Evolutionary conservation across 2,329 filamentous ascomycete species (phyloP), one percentile per base, ranked within the genome.

Genomic region (Aplosporella prunicola): DNA sequence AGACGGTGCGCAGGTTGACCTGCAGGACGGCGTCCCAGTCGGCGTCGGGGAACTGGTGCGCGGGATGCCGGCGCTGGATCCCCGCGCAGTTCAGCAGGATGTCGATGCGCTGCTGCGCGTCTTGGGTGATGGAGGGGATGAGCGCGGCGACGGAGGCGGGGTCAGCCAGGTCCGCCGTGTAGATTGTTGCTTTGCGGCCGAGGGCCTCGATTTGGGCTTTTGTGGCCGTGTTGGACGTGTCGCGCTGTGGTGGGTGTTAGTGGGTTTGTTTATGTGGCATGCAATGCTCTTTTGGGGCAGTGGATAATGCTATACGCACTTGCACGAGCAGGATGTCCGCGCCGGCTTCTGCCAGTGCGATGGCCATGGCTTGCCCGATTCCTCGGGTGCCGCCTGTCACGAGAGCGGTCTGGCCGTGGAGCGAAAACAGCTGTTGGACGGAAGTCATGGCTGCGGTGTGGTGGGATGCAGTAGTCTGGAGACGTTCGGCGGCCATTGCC

Each of bases 41-140:
- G 29, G 67, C 62, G 53, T 82, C 75, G 0, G 84, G 84, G 54
- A 93, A 93, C 42, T 72, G 60, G 49, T 86, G 76, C 28, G 80
- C 77, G 0, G 82, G 76, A 58, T 91, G 82, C 10, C 86, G 72
- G 44, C 78, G 72, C 60, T 93, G 87, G 54, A 93, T 88, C 17
- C 87, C 87, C 13, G 82, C 87, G 62, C 83, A 89, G 64, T 88
- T 93, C 49, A 93, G 65, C 6, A 93, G 73, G 52, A 93, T 83
- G 53, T 83, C 73, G 45, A 93, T 75, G 53, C 75, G 69, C 45
- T 68, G 61, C 45, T 68, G 61, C 32, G 72, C 72, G 51, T 78
- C 74, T 27, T 67, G 62, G n/a, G 83, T 64, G 39, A 87, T 58
- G 17, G 63, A 61, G 16, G 78, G 73, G 1, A 76, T 63, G 2